Conservation (phyloP, 225 moss, liverwort and hornwort species). For the Marchantia paleacea region DNA sequence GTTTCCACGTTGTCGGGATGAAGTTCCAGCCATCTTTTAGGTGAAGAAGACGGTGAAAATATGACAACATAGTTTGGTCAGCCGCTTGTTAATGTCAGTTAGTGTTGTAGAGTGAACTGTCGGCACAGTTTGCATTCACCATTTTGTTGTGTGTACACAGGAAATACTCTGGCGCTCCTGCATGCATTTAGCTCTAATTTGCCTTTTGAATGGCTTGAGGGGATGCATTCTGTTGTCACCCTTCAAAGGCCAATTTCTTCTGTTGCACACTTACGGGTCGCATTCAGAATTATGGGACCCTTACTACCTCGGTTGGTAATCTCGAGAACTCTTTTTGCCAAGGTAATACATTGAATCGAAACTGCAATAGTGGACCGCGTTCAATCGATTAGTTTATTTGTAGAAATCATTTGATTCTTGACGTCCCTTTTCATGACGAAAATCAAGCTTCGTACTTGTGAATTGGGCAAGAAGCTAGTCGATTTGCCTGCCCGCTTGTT, state of each 20-base stretch:
- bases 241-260: constrained; percentile 84
- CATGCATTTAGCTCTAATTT: constrained; percentile 80
- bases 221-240: constrained; percentile 82
- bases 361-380: not conserved
- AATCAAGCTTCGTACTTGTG: not conserved
- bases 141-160: constrained; percentile 26
- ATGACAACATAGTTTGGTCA: no score
- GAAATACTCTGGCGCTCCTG: constrained; percentile 75
- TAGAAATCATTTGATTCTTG: not conserved
- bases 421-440: not conserved
- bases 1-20: no score
- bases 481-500: not conserved
- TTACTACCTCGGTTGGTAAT: constrained; percentile 77
- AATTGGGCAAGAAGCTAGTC: not conserved
- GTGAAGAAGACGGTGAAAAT: no score
- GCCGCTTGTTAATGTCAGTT: no score
- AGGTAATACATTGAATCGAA: constrained; percentile 35
- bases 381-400: not conserved
- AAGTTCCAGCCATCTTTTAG: no score
- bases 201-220: constrained; percentile 90
- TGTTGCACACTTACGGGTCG: constrained; percentile 80
- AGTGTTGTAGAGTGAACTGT: not conserved
- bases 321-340: constrained; percentile 72
- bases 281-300: constrained; percentile 94
- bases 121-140: not conserved